Percentiles rank a stretch among this genome's conserved stretches.
Conservation (phyloP, 2,329 filamentous ascomycete genomes). For the Thelonectria rubi region DNA sequence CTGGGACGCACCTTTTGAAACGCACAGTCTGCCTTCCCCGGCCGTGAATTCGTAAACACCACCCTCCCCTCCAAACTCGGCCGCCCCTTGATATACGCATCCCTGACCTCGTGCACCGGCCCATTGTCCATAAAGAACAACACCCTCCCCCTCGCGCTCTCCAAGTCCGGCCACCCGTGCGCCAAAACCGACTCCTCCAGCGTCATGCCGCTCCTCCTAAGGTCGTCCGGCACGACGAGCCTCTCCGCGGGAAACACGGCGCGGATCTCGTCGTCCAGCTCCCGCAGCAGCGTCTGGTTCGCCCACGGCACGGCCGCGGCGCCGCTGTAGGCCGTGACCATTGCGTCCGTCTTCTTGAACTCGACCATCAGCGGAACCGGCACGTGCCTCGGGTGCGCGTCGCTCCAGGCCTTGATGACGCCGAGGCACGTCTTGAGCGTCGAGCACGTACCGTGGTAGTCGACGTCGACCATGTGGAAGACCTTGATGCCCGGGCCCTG, state of each 20-base stretch:
- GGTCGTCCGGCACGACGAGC: conserved; percentile 58
- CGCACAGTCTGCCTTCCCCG: conserved; percentile 55
- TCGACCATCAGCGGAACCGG: conserved; percentile 61
- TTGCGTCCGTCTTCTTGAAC: conserved; percentile 52
- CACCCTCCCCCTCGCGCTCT: conserved; percentile 54
- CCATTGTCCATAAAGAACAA: conserved; percentile 63
- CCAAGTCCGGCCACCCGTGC: conserved; percentile 58
- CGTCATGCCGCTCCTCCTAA: conserved; percentile 51
- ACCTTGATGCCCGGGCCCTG: conserved; percentile 57
- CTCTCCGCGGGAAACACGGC: conserved; percentile 51
- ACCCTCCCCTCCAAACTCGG: conserved; percentile 53
- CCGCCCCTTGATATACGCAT: conserved; percentile 27
- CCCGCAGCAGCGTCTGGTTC: conserved; percentile 50
- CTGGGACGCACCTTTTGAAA: conserved; percentile 51
- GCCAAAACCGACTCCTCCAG: conserved; percentile 57
- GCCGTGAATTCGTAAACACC: conserved; percentile 58
- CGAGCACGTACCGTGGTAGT: conserved; percentile 56
- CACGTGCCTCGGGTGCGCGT: conserved; percentile 53
- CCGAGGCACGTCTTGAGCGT: conserved; percentile 56
- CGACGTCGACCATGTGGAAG: conserved; percentile 60
- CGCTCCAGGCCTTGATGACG: conserved; percentile 55
- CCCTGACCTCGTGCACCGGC: conserved; percentile 48
- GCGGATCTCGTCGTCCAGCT: conserved; percentile 58
- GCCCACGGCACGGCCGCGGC: conserved; percentile 51
- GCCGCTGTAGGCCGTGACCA: conserved; percentile 46